A percentile compares a stretch with the other conserved stretches of the same genome.
phyloP scores from a whole-genome alignment of 345 rosid genomes.

The Gossypium turneri region DNA sequence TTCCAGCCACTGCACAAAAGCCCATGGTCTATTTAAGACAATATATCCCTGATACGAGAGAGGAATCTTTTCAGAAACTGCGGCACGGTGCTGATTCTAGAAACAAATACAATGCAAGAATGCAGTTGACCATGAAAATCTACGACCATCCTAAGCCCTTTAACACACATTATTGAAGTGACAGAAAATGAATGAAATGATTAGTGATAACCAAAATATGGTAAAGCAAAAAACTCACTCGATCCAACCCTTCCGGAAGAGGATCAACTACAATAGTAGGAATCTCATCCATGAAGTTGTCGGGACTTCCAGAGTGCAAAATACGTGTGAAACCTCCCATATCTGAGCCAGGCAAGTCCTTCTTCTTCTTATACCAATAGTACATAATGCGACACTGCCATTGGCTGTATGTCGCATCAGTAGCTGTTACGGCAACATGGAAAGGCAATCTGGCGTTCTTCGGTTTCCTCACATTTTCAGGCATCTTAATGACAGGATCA shows the following conservation, averaged over 20 bases:
- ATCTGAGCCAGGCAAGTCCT: slow-evolving; percentile 73
- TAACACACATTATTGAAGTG: not conserved
- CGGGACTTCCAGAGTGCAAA: slow-evolving; percentile 84
- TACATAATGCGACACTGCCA: slow-evolving; percentile 99
- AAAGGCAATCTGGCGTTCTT: slow-evolving; percentile 41
- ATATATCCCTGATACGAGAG: slow-evolving; percentile 71
- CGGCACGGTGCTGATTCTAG: not conserved
- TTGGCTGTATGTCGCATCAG: slow-evolving; percentile 78
- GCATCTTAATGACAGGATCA: slow-evolving; percentile 76
- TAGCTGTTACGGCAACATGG: slow-evolving; percentile 90
- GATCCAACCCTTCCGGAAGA: slow-evolving; percentile 86
- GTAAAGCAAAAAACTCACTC: slow-evolving; percentile 37
- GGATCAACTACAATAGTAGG: slow-evolving; percentile 90
- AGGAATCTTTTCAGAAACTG: not conserved
- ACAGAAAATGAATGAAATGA: not conserved
- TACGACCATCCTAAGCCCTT: not conserved
- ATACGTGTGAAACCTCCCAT: slow-evolving; percentile 95
- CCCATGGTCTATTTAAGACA: slow-evolving; percentile 98
- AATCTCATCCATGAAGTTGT: slow-evolving; percentile 87
- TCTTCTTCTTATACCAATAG: slow-evolving; percentile 86
- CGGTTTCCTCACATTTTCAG: slow-evolving; percentile 36
- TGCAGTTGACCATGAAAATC: not conserved
- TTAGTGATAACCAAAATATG: not conserved
- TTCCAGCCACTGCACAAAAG: slow-evolving; percentile 94
- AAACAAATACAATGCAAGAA: not conserved